phyloP scores from a whole-genome alignment of 768 basidiomycete genomes.

The Xerocomus brunneocitrinus region DNA sequence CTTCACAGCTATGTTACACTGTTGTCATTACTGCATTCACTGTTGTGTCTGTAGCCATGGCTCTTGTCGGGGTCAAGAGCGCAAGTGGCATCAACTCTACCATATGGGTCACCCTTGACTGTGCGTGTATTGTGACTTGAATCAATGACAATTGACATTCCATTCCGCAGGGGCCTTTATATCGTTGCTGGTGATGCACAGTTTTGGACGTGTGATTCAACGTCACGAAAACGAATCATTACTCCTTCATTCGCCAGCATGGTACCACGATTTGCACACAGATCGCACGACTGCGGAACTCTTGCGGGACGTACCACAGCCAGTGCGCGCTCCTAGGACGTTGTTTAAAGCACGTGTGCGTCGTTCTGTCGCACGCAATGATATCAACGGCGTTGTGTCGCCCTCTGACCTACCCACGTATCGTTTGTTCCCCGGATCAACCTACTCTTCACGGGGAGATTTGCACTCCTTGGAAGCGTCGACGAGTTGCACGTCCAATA shows the following conservation, averaged over 20 bases:
- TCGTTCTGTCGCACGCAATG: not conserved
- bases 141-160: slow-evolving; percentile 7
- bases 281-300: slow-evolving; percentile 13
- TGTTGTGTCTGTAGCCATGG: slow-evolving; percentile 45
- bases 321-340: not conserved
- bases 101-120: slow-evolving; percentile 53
- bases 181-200: slow-evolving; percentile 53
- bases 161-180: slow-evolving; percentile 46
- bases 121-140: slow-evolving; percentile 32
- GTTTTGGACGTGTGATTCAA: slow-evolving; percentile 53
- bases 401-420: slow-evolving; percentile 4
- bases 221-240: slow-evolving; percentile 58
- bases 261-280: slow-evolving; percentile 34
- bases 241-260: slow-evolving; percentile 44
- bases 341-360: slow-evolving; percentile 2
- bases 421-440: slow-evolving; percentile 8
- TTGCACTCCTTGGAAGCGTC: slow-evolving; percentile 9
- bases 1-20: slow-evolving; percentile 47
- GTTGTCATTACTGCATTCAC: slow-evolving; percentile 48
- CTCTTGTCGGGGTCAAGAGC: slow-evolving; percentile 47
- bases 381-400: not conserved
- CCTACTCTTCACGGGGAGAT: slow-evolving; percentile 7
- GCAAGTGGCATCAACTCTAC: slow-evolving; percentile 42
- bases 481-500: slow-evolving; percentile 13
- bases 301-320: slow-evolving; percentile 1